phyloP scores from a whole-genome alignment of 129 eudicot genomes.

The Logfia minima region DNA sequence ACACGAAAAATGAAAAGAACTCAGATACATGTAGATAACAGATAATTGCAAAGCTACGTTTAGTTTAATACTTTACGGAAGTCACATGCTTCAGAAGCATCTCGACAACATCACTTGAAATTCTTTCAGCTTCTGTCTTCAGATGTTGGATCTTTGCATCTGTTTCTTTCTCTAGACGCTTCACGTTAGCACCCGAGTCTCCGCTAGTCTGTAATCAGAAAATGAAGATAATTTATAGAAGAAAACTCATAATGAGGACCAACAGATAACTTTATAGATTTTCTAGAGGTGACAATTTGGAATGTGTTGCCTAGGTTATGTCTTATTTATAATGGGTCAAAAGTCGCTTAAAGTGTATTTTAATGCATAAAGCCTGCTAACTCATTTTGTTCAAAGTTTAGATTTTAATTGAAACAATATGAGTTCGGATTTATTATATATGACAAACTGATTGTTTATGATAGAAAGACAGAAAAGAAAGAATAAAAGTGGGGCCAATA shows the following conservation, averaged over 20 bases:
- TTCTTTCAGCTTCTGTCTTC: constrained; percentile 55
- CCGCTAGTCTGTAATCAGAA: constrained; percentile 54
- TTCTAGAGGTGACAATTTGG: background rate
- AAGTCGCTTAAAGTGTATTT: background rate
- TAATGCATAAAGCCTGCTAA: background rate
- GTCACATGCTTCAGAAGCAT: constrained; percentile 56
- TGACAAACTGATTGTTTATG: background rate
- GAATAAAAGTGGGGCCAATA: background rate
- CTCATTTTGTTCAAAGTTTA: no score
- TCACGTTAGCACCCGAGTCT: constrained; percentile 84
- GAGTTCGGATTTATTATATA: background rate
- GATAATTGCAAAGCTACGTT: constrained; percentile 4
- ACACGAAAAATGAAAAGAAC: constrained; percentile 16
- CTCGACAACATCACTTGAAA: constrained; percentile 70
- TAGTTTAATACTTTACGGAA: constrained; percentile 33
- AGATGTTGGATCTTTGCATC: constrained; percentile 57
- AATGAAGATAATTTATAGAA: background rate
- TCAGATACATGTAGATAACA: constrained; percentile 11
- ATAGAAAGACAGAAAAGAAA: background rate
- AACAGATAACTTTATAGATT: background rate
- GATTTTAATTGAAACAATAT: background rate
- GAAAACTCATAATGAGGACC: background rate
- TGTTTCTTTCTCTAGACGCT: constrained; percentile 80
- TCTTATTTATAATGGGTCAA: background rate
- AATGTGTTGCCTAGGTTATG: background rate